These are phyloP conservation scores for Penicillium pancosmium DNA, from an alignment of 495 filamentous ascomycete species.

Conservation along the genomic window DNA sequence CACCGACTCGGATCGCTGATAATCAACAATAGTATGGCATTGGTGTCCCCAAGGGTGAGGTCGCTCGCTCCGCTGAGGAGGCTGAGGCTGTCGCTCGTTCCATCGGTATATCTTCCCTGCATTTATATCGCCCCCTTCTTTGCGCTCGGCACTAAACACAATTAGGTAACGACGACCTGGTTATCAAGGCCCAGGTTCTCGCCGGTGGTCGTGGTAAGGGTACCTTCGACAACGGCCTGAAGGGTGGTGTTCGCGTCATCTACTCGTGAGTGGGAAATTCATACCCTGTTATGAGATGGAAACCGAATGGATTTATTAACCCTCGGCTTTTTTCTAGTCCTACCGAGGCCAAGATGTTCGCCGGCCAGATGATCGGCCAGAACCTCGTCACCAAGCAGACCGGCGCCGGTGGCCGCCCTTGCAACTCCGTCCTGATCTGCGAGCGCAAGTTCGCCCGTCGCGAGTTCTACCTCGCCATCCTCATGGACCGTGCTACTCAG, in stretches of 20 bases:
- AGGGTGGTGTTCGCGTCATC: slow-evolving; percentile 97
- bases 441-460: slow-evolving; percentile 99
- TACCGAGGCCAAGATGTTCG: slow-evolving; percentile 93
- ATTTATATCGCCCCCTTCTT: slow-evolving; percentile 5
- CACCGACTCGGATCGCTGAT: slow-evolving; percentile 23
- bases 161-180: slow-evolving; percentile 87
- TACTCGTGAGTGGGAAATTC: slow-evolving; percentile 69
- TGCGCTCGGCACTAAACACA: slow-evolving; percentile 28
- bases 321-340: slow-evolving; percentile 47
- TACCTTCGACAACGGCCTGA: slow-evolving; percentile 95
- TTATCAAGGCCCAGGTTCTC: slow-evolving; percentile 99
- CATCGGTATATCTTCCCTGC: slow-evolving; percentile 60
- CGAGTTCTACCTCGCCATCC: slow-evolving; percentile 97
- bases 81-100: slow-evolving; percentile 88
- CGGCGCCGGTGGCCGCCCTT: slow-evolving; percentile 84
- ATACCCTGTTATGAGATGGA: not conserved
- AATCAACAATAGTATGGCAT: slow-evolving; percentile 76
- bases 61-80: slow-evolving; percentile 80
- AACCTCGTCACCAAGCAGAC: slow-evolving; percentile 99
- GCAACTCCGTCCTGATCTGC: slow-evolving; percentile 96
- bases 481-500: slow-evolving; percentile 95
- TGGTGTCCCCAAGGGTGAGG: slow-evolving; percentile 84
- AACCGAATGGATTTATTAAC: not conserved
- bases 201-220: slow-evolving; percentile 98
- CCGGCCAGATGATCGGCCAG: slow-evolving; percentile 98